Conservation (phyloP, 108 stramenopile genomes). For the Fragilaria radians region DNA sequence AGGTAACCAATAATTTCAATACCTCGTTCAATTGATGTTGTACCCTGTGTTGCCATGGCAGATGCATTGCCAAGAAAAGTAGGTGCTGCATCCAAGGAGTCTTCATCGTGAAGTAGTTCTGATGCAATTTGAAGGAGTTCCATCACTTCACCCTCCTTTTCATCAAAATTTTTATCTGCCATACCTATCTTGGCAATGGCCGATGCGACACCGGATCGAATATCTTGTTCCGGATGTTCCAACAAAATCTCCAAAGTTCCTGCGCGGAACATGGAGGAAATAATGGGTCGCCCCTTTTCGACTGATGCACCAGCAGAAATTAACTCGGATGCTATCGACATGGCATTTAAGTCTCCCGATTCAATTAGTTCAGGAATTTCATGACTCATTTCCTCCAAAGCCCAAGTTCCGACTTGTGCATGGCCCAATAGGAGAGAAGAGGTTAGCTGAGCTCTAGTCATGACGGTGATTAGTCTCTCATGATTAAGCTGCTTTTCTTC, state of each 20-base stretch:
- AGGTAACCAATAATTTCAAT: slow-evolving; percentile 90
- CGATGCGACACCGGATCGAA: slow-evolving; percentile 77
- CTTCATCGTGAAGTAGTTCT: slow-evolving; percentile 60
- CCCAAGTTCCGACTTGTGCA: slow-evolving; percentile 64
- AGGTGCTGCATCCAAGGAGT: slow-evolving; percentile 2
- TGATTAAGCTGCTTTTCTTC: slow-evolving; percentile 32
- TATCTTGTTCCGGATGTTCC: slow-evolving; percentile 48
- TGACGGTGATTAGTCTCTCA: not conserved
- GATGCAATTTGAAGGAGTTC: slow-evolving; percentile 67
- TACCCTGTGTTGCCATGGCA: slow-evolving; percentile 3
- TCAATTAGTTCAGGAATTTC: slow-evolving; percentile 25
- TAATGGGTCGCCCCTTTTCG: slow-evolving; percentile 45
- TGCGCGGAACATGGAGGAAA: slow-evolving; percentile 42
- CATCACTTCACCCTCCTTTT: slow-evolving; percentile 66
- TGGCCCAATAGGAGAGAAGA: slow-evolving; percentile 46
- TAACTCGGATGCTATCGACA: slow-evolving; percentile 77
- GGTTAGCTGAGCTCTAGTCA: slow-evolving; percentile 1
- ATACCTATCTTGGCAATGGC: slow-evolving; percentile 81
- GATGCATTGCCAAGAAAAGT: not conserved
- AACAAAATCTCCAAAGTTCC: slow-evolving; percentile 54
- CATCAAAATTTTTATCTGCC: slow-evolving; percentile 42
- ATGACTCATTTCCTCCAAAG: slow-evolving; percentile 23
- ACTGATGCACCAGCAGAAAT: slow-evolving; percentile 69
- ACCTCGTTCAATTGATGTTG: slow-evolving; percentile 80
- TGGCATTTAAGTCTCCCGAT: slow-evolving; percentile 56